phyloP scores from a whole-genome alignment of 495 filamentous ascomycete genomes.

The Daldinia childiae region DNA sequence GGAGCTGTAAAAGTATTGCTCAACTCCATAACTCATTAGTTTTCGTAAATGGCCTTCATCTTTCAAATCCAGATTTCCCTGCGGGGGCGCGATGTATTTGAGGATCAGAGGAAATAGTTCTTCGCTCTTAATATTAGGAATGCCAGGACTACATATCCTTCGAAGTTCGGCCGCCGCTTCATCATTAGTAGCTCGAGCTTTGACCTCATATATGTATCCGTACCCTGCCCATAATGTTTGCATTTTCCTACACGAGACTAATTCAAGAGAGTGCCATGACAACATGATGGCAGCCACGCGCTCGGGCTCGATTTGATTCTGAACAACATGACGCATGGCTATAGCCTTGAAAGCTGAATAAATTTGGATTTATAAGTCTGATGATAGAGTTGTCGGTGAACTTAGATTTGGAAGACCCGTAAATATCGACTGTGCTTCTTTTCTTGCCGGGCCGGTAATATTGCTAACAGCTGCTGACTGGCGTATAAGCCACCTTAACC shows the following conservation, averaged over 20 bases:
- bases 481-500: neutral
- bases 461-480: neutral
- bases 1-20: neutral
- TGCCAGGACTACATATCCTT: neutral
- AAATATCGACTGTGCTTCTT: neutral
- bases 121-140: neutral
- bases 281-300: conserved; percentile 40
- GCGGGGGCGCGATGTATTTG: neutral
- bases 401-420: neutral
- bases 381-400: conserved; percentile 2
- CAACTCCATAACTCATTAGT: neutral
- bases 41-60: neutral
- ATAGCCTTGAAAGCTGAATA: neutral
- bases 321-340: neutral
- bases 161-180: conserved; percentile 6
- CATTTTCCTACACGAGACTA: conserved; percentile 43
- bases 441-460: neutral
- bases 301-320: conserved; percentile 22
- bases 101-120: neutral
- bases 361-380: neutral
- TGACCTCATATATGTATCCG: conserved; percentile 54
- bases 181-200: conserved; percentile 35
- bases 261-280: conserved; percentile 43
- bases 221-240: conserved; percentile 58
- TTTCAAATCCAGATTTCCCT: neutral